Conservation (phyloP, 352 stramenopile species). For the Phytophthora podocarpi region DNA sequence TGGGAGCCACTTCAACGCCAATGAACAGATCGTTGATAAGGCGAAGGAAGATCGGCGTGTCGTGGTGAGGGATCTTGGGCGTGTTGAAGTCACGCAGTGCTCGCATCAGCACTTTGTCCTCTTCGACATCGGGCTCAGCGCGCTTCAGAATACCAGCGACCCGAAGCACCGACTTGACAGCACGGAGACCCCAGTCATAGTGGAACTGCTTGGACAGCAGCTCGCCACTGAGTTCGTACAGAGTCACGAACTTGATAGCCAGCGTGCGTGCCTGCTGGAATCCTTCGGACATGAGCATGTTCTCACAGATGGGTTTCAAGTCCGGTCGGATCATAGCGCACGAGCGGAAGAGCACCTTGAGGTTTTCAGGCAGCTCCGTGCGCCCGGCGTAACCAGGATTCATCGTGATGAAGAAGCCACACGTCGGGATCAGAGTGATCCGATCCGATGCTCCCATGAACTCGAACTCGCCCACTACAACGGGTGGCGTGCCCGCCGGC, state of each 20-base stretch:
- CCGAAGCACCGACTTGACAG: conserved; percentile 89
- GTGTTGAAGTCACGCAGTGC: conserved; percentile 89
- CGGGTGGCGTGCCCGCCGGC: conserved; percentile 92
- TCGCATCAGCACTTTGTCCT: conserved; percentile 90
- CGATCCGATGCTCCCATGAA: conserved; percentile 88
- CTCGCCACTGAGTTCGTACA: conserved; percentile 87
- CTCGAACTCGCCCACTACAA: conserved; percentile 87
- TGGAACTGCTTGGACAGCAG: conserved; percentile 92
- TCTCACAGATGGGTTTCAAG: conserved; percentile 90
- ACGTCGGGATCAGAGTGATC: conserved; percentile 88
- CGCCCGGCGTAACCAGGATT: conserved; percentile 93
- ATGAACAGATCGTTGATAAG: conserved; percentile 92
- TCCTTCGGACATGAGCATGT: conserved; percentile 91
- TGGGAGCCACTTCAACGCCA: conserved; percentile 93
- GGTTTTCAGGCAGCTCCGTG: conserved; percentile 88
- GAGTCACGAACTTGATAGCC: conserved; percentile 93
- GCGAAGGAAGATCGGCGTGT: conserved; percentile 89
- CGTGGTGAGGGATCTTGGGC: conserved; percentile 87
- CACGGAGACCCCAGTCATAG: conserved; percentile 90
- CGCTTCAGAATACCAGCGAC: conserved; percentile 87
- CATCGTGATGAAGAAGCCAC: conserved; percentile 96
- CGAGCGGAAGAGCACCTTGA: conserved; percentile 92
- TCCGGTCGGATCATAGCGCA: conserved; percentile 96
- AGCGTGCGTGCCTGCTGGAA: conserved; percentile 89
- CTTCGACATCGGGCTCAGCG: conserved; percentile 78